These are phyloP conservation scores for Euphorbia corollata DNA, from an alignment of 441 rosid species.

Conservation along the genomic window DNA sequence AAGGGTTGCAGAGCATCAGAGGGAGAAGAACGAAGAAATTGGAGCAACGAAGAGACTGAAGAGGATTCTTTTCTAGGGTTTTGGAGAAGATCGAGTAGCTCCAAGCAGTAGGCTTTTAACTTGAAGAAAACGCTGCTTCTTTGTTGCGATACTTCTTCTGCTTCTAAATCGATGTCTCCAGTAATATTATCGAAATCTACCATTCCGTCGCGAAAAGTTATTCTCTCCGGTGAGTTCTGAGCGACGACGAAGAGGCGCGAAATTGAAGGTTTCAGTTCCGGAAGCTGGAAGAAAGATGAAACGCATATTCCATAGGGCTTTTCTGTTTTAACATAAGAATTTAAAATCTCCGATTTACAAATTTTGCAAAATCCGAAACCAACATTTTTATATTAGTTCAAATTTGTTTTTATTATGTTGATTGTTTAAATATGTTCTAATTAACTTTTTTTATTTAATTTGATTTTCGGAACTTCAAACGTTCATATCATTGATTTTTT, in stretches of 20 bases:
- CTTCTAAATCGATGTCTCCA: background rate
- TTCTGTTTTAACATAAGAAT: no score
- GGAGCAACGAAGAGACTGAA: constrained; percentile 43
- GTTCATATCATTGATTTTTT: no score
- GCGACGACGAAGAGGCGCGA: constrained; percentile 9
- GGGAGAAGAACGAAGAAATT: constrained; percentile 44
- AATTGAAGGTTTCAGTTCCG: constrained; percentile 20
- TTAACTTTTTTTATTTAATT: no score
- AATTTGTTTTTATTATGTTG: no score
- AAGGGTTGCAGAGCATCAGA: constrained; percentile 54
- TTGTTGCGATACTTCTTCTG: constrained; percentile 28
- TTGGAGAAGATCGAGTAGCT: constrained; percentile 59
- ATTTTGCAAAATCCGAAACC: no score
- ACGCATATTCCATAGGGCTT: background rate
- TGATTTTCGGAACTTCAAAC: no score
- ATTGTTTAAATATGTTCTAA: no score
- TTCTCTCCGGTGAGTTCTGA: background rate
- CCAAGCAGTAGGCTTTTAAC: constrained; percentile 51
- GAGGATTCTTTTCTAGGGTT: constrained; percentile 45
- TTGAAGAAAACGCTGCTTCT: constrained; percentile 33
- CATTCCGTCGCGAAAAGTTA: background rate
- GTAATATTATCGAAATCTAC: constrained; percentile 8
- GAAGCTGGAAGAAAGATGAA: background rate
- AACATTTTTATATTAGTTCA: no score
- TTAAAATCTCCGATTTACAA: no score